phyloP scores from a whole-genome alignment of 495 filamentous ascomycete genomes.

The Daldinia childiae region DNA sequence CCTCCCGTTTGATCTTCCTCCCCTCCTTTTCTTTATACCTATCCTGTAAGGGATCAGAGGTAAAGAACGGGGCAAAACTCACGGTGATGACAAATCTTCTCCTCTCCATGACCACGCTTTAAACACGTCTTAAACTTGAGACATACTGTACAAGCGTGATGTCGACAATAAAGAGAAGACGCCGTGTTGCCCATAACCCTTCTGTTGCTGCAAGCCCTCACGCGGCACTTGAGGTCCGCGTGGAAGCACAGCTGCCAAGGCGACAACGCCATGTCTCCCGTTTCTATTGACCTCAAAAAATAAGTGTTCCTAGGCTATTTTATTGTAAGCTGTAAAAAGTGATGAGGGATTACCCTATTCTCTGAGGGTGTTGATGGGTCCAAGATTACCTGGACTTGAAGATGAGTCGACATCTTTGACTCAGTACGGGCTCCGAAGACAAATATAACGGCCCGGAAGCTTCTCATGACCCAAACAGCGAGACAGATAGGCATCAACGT shows the following conservation, averaged over 20 bases:
- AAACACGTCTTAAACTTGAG: constrained; percentile 13
- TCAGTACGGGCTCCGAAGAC: not conserved
- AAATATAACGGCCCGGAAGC: not conserved
- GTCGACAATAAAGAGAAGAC: constrained; percentile 24
- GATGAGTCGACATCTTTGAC: constrained; percentile 7
- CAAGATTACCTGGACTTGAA: not conserved
- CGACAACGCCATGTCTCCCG: constrained; percentile 22
- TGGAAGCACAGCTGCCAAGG: constrained; percentile 42
- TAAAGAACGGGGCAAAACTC: not conserved
- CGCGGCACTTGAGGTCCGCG: constrained; percentile 32
- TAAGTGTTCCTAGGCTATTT: not conserved
- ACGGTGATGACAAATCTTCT: constrained; percentile 34
- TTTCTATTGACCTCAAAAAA: not conserved
- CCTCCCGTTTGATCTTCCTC: not conserved
- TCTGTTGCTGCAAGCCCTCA: constrained; percentile 27
- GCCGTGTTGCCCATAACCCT: constrained; percentile 11
- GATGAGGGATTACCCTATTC: not conserved
- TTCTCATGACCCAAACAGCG: constrained; percentile 8
- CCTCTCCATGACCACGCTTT: constrained; percentile 36
- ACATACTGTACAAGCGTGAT: constrained; percentile 23
- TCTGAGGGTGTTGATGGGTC: not conserved
- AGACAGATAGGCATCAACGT: not conserved
- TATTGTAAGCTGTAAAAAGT: not conserved
- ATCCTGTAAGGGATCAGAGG: not conserved
- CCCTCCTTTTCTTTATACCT: too few relatives aligned